Evolutionary conservation across 1,139 yeast genomes (phyloP), one percentile per base, ranked within the genome.

Genomic region (Yamadazyma jaroonii): DNA sequence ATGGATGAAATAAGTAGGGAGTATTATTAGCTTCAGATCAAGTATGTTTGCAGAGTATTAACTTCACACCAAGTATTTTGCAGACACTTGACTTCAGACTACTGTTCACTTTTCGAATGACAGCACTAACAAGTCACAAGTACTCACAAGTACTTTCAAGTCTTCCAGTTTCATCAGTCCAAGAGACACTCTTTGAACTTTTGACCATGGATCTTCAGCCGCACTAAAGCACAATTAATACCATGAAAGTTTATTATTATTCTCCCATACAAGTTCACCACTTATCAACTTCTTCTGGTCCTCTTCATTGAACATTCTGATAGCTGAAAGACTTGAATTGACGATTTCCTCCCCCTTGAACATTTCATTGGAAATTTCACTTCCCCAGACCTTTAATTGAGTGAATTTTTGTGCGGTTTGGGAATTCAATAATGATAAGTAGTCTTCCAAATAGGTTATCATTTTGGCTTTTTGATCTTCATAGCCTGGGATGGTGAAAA

Each of bases 201-300:
- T n/a, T n/a, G 20, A 17, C 20, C 20, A 17, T 17, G 20, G 6
- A 23, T 8, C 25, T 23, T 23, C 25, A 23, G 27, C 27, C 27
- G 27, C 27, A 12, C 27, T 10, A 23, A 23, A 23, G 10, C 10
- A 23, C 6, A 9, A 7, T 47, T 50, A 72, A 43, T 68, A 71
- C 77, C 77, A 72, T 3, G 73, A 64, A 35, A 72, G 48, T 48
- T 72, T 72, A 35, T 57, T 65, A 45, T 72, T 72, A 31, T 62
- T 63, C 43, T 64, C 76, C 77, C 77, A 72, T 14, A 69, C 47
- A 11, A 67, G 39, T 1, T 60, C 49, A 2, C 63, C 68, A 7
- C 40, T 39, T 14, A 29, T 10, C 34, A 67, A 48, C 28, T 47
- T 40, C 7, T 48, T 41, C 26, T 67, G 59, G 12, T 64, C 69